These are phyloP conservation scores for Ammopiptanthus mongolicus DNA, from an alignment of 306 rosid species.

Conservation along the genomic window DNA sequence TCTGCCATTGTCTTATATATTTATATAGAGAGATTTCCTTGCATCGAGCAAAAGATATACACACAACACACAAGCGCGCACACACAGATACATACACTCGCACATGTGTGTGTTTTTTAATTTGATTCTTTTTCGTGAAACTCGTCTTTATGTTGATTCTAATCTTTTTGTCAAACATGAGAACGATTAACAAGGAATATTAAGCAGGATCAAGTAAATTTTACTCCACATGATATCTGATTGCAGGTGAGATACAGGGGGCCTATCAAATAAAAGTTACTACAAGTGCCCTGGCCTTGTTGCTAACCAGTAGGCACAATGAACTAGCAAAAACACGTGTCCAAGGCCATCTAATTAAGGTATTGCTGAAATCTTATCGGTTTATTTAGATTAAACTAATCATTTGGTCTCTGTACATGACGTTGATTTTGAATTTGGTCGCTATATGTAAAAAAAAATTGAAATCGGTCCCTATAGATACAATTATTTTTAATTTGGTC, in stretches of 20 bases:
- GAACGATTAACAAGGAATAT: neutral
- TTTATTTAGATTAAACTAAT: too few species aligned
- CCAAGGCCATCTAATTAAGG: slow-evolving; percentile 73
- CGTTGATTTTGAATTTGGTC: too few species aligned
- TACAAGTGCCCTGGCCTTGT: slow-evolving; percentile 80
- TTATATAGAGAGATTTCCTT: neutral
- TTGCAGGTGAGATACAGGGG: slow-evolving; percentile 86
- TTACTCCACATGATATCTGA: slow-evolving; percentile 9
- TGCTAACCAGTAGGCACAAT: slow-evolving; percentile 59
- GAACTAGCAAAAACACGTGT: slow-evolving; percentile 60
- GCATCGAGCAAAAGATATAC: neutral
- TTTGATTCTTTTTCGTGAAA: neutral
- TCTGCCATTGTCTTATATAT: neutral
- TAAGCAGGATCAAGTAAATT: neutral
- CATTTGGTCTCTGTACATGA: too few species aligned
- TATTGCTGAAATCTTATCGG: slow-evolving; percentile 12
- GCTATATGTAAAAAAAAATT: too few species aligned
- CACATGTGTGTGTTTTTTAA: neutral
- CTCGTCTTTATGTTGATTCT: neutral
- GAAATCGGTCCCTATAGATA: too few species aligned
- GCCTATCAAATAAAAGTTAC: slow-evolving; percentile 93
- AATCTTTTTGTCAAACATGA: neutral
- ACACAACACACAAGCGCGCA: neutral
- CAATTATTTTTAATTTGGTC: too few species aligned
- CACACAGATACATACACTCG: neutral